Evolutionary conservation across 495 filamentous ascomycete species (phyloP), one percentile per base, ranked within the genome.

Genomic region (Massariosphaeria phaeospora): DNA sequence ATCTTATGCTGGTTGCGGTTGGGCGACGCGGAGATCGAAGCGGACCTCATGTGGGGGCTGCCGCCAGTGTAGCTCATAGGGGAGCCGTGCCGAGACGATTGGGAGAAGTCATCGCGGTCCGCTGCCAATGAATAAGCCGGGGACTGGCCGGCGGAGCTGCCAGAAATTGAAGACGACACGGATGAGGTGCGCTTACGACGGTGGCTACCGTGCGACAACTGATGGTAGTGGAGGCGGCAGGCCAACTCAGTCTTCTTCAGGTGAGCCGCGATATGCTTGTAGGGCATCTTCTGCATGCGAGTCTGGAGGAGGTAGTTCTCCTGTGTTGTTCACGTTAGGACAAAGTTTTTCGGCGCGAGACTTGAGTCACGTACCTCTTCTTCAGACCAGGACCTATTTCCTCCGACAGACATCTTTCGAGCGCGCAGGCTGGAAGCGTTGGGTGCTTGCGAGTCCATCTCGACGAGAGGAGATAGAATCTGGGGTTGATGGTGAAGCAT

Each of bases 251-350:
- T 91, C 75, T 91, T 91, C 70, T 89, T 88, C 55, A 91, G 71
- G 60, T 89, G 82, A 51, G 81, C 79, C 51, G 86, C 86, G 65
- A 91, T 91, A 62, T 90, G 86, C 77, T 91, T 91, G 71, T 91
- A 91, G 1, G 86, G 86, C 81, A 90, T 86, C 72, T 89, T 89
- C 59, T 89, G 84, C 67, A 85, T 78, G 34, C 86, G 83, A 54
- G 86, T 90, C 66, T 88, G 84, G 56, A 91, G 79, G 31, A 91
- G 81, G 68, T 90, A 91, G n/a, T 83, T 78, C 73, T 91, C 86
- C 86, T 90, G 61, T 59, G 38, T 12, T 2, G 29, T n/a, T 43
- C 44, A 58, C 47, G 62, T 31, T n/a, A 41, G n/a, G 9, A n/a
- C n/a, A n/a, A n/a, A n/a, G n/a, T 17, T 13, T 43, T 13, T 31